Base-by-base conservation (phyloP, 176 grass and related monocot species). In the Alopecurus myosuroides region DNA sequence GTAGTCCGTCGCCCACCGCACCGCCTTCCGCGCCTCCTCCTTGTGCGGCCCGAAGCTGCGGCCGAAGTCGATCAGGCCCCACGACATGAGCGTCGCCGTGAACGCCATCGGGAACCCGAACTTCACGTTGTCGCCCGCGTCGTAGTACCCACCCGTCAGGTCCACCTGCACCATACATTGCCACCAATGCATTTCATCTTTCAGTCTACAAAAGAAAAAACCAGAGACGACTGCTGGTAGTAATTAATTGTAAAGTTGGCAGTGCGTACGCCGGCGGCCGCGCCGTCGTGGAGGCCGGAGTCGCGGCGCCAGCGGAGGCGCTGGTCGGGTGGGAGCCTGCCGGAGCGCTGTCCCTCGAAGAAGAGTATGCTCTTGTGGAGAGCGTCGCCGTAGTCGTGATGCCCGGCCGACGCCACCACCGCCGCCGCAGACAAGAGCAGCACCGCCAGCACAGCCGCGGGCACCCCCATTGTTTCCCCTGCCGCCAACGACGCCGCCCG, bases 41-140 rank as follows among this genome's bases (percentile, higher is more conserved):
- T 70, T 46, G 91, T 97, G 94, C 30, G 82, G 10, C 2, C 94
- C 91, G 78, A 92, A 91, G 78, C 41, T 87, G 80, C 83, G 82
- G 81, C 91, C 92, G 75, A 98, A 98, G 85, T 98, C 95, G 75
- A 98, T 95, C 9, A 98, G 91, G 17, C 90, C 88, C 95, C 95
- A 98, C 23, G 95, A 90, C 88, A 98, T 94, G 15, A 98, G 90
- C 20, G 95, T 98, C 25, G 95, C 78, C 3, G 95, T 98, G 92
- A 98, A 98, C 36, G 95, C 95, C 95, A 98, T 98, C 3, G 95
- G 95, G 82, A 98, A 98, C 0, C 95, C 95, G 85, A 98, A 98
- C 92, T 95, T 98, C 26, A 98, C 89, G 85, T 98, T 98, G 92
- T 98, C 95, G 49, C 95, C 95, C 3, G 95, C 95, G 75, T 98